Evolutionary conservation across 257 asterid species (phyloP), one percentile per base, ranked within the genome.

Genomic region (Nicotiana tomentosiformis): DNA sequence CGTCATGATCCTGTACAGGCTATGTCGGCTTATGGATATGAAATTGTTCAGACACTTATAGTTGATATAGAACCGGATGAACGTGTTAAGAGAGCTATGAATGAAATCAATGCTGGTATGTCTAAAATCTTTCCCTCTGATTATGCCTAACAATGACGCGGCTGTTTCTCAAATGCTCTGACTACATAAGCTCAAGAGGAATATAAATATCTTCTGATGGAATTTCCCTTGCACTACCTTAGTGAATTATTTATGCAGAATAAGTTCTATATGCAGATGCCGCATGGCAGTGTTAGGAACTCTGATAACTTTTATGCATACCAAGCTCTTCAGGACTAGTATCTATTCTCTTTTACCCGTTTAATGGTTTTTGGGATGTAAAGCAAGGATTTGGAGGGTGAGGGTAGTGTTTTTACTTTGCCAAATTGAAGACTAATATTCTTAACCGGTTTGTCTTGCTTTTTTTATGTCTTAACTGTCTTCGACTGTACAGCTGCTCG

Each of bases 21-120:
- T 35, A 88, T 88, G 90, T 84, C 89, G 9, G 82, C 89, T 66
- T 88, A 88, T 69, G 91, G 91, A 55, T 86, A 46, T 68, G 86
- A 88, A 84, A 88, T 88, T 20, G 89, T 88, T 37, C 87, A 86
- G 76, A 88, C 87, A n/a, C 83, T 88, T 20, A 88, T 88, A 58
- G 87, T 86, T 30, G 90, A 88, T 64, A 85, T 85, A 60, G 90
- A 88, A 66, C 90, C 90, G 23, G 90, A 88, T n/a, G 89, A 61
- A 51, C 86, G 86, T 78, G 90, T 88, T 18, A 88, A 88, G 85
- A 88, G 87, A 84, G 87, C 90, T 29, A 85, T 88, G 90, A 88
- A 88, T 58, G 90, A 88, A 61, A 85, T 88, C 29, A 88, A 88
- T 77, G 88, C 90, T 12, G 88, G 88, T 81, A 81, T 79, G n/a